A percentile compares a stretch with the other conserved stretches of the same genome.
phyloP scores from a whole-genome alignment of 1,284 basidiomycete species.

The Ustilago vetiveriae region DNA sequence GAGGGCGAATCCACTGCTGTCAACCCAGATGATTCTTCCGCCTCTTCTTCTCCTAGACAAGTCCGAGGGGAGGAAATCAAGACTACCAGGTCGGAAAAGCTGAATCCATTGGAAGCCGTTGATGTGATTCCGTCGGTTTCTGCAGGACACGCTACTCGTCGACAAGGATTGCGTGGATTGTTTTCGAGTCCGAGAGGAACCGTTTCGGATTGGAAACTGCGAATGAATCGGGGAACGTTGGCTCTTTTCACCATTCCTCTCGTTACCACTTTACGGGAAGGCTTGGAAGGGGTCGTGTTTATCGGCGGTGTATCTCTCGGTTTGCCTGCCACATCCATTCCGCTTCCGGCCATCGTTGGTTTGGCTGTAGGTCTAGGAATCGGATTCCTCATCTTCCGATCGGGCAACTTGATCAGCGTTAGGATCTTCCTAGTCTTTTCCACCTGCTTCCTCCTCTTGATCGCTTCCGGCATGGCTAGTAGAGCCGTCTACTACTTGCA shows the following conservation, averaged over 20 bases:
- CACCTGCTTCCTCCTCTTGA: constrained; percentile 59
- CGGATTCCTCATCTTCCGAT: constrained; percentile 59
- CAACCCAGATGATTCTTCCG: constrained; percentile 8
- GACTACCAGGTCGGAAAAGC: constrained; percentile 35
- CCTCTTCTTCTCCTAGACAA: constrained; percentile 2
- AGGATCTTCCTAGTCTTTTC: constrained; percentile 59
- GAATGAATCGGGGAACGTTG: constrained; percentile 40
- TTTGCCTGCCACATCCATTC: constrained; percentile 61
- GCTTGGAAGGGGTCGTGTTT: constrained; percentile 64
- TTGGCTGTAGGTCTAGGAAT: constrained; percentile 48
- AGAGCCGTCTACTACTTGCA: constrained; percentile 61
- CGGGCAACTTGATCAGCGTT: constrained; percentile 48
- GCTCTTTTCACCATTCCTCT: constrained; percentile 64
- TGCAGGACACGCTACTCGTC: neutral
- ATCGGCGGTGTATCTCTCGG: constrained; percentile 65
- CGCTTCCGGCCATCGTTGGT: constrained; percentile 63
- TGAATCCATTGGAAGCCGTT: constrained; percentile 42
- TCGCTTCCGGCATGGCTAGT: constrained; percentile 61
- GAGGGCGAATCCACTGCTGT: constrained; percentile 26
- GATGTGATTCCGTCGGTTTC: constrained; percentile 28
- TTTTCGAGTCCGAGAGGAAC: constrained; percentile 21
- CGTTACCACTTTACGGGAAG: constrained; percentile 64
- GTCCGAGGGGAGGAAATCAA: constrained; percentile 9
- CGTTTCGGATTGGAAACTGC: constrained; percentile 34
- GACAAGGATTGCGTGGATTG: constrained; percentile 14